A percentile compares a stretch with the other conserved stretches of the same genome.
Conservation (phyloP, 768 basidiomycete genomes). For the Termitomyces sp. region DNA sequence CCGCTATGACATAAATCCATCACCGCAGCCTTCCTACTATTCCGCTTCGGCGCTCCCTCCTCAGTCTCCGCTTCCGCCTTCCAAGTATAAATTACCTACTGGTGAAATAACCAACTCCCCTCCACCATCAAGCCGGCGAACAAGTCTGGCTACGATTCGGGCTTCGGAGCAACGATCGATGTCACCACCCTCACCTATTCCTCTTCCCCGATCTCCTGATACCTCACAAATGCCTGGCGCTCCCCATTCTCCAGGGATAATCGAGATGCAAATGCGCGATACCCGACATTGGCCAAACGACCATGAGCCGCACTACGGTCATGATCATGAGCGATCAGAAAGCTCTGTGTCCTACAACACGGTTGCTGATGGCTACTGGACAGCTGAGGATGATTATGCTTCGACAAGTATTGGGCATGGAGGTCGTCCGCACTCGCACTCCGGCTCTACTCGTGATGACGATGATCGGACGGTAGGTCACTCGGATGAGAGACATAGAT, state of each 20-base stretch:
- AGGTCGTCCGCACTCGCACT: neutral
- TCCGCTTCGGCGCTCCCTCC: slow-evolving; percentile 61
- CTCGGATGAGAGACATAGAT: slow-evolving; percentile 11
- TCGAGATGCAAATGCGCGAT: slow-evolving; percentile 11
- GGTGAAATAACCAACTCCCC: slow-evolving; percentile 38
- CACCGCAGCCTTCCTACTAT: slow-evolving; percentile 58
- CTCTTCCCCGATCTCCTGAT: slow-evolving; percentile 16
- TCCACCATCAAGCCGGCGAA: slow-evolving; percentile 35
- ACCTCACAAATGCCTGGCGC: slow-evolving; percentile 12
- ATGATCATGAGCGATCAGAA: slow-evolving; percentile 24
- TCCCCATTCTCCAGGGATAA: slow-evolving; percentile 3
- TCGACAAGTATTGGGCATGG: neutral
- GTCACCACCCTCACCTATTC: slow-evolving; percentile 17
- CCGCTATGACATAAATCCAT: slow-evolving; percentile 19
- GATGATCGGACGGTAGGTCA: slow-evolving; percentile 22
- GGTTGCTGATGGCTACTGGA: slow-evolving; percentile 37
- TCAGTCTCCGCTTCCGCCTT: slow-evolving; percentile 53
- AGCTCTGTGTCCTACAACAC: slow-evolving; percentile 39
- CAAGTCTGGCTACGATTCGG: slow-evolving; percentile 28
- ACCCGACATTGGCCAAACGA: slow-evolving; percentile 22
- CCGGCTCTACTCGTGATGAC: slow-evolving; percentile 12
- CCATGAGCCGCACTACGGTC: slow-evolving; percentile 7
- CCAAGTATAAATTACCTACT: slow-evolving; percentile 38
- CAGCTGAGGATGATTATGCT: slow-evolving; percentile 17
- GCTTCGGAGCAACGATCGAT: slow-evolving; percentile 17